Base-by-base conservation (phyloP, 2,329 filamentous ascomycete genomes). In the Sporothrix luriei region DNA sequence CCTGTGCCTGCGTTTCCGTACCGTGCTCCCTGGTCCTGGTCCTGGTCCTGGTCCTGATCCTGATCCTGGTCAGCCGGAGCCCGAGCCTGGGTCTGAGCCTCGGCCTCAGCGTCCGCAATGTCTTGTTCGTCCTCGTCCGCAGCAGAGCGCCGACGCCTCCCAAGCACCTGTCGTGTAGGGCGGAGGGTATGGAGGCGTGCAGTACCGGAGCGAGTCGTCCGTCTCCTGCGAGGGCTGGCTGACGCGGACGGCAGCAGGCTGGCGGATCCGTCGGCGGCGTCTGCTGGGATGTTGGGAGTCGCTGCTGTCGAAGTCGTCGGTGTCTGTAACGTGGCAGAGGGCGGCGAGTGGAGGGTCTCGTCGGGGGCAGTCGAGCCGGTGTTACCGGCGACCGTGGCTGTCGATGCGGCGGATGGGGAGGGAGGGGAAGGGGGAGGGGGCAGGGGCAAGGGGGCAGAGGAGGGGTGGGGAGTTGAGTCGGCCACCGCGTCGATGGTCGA, bases 91-190 rank as follows among this genome's bases (percentile, higher is more conserved):
- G 48, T n/a, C 9, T 43, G 54, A 21, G 54, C 19, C 54, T 29
- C 52, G 26, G 19, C 14, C 26, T 19, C 48, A n/a, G 52, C 54
- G 43, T 72, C 68, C 70, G 68, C 70, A 70, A 3, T 21, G 54
- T 43, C 51, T n/a, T 66, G 54, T 16, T 78, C 77, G 72, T 75
- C 77, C 74, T 78, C 77, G 72, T 82, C 79, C 73, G 80, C 78
- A 73, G 78, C 77, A 70, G 79, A 79, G 77, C 85, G 84, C 77
- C 81, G 84, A 77, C 87, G 84, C 78, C 86, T 82, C 77, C 87
- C 85, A 74, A 88, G 80, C 73, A 86, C 78, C 77, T 81, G 81
- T 69, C 74, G 74, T 49, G 72, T 69, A 6, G 67, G 61, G 14
- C 29, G 48, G 48, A 59, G n/a, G 16, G 19, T 59, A 21, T 43